Conservation (phyloP, 2,329 filamentous ascomycete genomes). For the Lachnellula willkommii region DNA sequence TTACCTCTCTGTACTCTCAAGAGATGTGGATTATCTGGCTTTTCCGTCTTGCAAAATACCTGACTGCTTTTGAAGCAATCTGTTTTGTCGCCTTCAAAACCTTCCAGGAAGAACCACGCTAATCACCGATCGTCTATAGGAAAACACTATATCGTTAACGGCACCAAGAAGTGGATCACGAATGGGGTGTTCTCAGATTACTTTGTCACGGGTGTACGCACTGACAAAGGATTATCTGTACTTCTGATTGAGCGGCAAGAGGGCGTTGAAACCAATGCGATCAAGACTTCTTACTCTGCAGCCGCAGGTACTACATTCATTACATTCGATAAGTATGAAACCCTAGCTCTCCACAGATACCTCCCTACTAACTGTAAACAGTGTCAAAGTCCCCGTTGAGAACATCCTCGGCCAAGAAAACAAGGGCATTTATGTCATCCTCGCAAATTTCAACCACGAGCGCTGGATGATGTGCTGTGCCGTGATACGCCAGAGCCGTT, state of each 20-base stretch:
- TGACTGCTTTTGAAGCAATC: too few relatives aligned
- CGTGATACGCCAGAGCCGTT: constrained; percentile 59
- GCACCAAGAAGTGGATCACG: constrained; percentile 82
- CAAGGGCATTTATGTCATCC: constrained; percentile 78
- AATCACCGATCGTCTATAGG: constrained; percentile 25
- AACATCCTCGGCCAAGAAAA: constrained; percentile 77
- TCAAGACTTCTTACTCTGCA: constrained; percentile 78
- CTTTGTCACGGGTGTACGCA: constrained; percentile 76
- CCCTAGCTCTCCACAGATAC: neutral
- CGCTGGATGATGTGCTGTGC: constrained; percentile 69
- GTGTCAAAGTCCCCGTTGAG: constrained; percentile 76
- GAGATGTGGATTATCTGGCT: too few relatives aligned
- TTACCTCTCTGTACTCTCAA: too few relatives aligned
- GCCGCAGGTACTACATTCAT: constrained; percentile 68
- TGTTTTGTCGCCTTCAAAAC: too few relatives aligned
- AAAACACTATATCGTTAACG: constrained; percentile 67
- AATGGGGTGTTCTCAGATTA: constrained; percentile 78
- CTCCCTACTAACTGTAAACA: constrained; percentile 58
- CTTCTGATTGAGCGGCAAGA: constrained; percentile 69
- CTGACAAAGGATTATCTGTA: constrained; percentile 72
- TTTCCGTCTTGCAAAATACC: too few relatives aligned
- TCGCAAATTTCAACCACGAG: constrained; percentile 87
- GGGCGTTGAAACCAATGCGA: constrained; percentile 68
- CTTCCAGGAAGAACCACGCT: too few relatives aligned
- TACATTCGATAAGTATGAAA: constrained; percentile 13